phyloP scores from a whole-genome alignment of 352 stramenopile genomes.

The Hyphochytrium catenoides region DNA sequence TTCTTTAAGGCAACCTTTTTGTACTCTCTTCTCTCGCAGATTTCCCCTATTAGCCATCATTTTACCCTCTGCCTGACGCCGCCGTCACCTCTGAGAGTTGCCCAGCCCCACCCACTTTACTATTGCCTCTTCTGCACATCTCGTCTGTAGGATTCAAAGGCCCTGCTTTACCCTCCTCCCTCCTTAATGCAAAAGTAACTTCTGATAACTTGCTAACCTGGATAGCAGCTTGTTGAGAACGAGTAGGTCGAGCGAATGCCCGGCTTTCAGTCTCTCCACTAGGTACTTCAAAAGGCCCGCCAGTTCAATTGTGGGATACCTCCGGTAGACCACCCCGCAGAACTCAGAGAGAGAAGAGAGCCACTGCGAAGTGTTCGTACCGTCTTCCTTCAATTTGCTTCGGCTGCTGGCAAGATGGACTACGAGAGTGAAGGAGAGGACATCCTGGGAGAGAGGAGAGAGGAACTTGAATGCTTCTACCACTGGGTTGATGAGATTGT shows the following conservation, averaged over 20 bases:
- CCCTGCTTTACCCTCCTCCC: too few species aligned
- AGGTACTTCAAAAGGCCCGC: conserved; percentile 68
- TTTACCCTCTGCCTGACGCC: too few species aligned
- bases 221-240: conserved; percentile 61
- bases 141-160: too few species aligned
- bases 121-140: too few species aligned
- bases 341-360: conserved; percentile 78
- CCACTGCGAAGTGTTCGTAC: conserved; percentile 78
- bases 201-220: conserved; percentile 27
- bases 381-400: conserved; percentile 55
- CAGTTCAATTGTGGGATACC: conserved; percentile 74
- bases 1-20: too few species aligned
- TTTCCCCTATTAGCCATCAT: too few species aligned
- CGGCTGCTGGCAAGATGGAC: conserved; percentile 56
- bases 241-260: conserved; percentile 52
- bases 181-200: neutral
- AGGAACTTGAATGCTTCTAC: conserved; percentile 85
- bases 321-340: conserved; percentile 76
- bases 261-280: conserved; percentile 54
- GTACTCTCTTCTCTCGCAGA: too few species aligned
- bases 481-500: conserved; percentile 86
- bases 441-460: conserved; percentile 74
- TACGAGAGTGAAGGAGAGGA: conserved; percentile 76
- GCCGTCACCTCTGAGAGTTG: too few species aligned
- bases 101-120: too few species aligned